Conservation (phyloP, 257 asterid genomes). For the Penstemon eatonii region DNA sequence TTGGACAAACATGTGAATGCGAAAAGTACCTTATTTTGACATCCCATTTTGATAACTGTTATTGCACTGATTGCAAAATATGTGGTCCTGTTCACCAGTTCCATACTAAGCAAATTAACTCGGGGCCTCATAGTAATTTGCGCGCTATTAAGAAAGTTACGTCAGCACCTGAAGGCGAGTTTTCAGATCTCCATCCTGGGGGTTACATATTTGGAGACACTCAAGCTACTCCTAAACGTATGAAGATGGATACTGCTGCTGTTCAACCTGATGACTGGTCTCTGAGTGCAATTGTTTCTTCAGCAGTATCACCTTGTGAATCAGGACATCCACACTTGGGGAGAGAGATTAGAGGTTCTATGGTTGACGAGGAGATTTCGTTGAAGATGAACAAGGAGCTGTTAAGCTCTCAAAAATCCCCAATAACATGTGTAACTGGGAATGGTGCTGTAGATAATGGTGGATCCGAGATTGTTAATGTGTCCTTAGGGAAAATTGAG, state of each 20-base stretch:
- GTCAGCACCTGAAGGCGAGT: slow-evolving; percentile 30
- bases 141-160: slow-evolving; percentile 19
- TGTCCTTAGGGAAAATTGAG: slow-evolving; percentile 4
- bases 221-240: slow-evolving; percentile 43
- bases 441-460: slow-evolving; percentile 28
- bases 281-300: slow-evolving; percentile 22
- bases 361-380: slow-evolving; percentile 11
- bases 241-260: slow-evolving; percentile 32
- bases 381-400: slow-evolving; percentile 23
- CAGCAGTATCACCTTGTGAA: too few species aligned
- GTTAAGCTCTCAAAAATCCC: slow-evolving; percentile 23
- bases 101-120: slow-evolving; percentile 12
- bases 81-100: slow-evolving; percentile 39
- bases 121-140: slow-evolving; percentile 28
- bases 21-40: slow-evolving; percentile 25
- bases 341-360: slow-evolving; percentile 22
- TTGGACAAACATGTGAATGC: slow-evolving; percentile 39
- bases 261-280: slow-evolving; percentile 29
- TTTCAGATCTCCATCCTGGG: slow-evolving; percentile 25
- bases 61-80: slow-evolving; percentile 28
- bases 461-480: slow-evolving; percentile 8
- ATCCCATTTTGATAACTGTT: slow-evolving; percentile 48
- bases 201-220: slow-evolving; percentile 28
- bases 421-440: slow-evolving; percentile 28
- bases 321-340: slow-evolving; percentile 1